Evolutionary conservation across 495 filamentous ascomycete species (phyloP).

Genomic region (Penicillium samsonianum): DNA sequence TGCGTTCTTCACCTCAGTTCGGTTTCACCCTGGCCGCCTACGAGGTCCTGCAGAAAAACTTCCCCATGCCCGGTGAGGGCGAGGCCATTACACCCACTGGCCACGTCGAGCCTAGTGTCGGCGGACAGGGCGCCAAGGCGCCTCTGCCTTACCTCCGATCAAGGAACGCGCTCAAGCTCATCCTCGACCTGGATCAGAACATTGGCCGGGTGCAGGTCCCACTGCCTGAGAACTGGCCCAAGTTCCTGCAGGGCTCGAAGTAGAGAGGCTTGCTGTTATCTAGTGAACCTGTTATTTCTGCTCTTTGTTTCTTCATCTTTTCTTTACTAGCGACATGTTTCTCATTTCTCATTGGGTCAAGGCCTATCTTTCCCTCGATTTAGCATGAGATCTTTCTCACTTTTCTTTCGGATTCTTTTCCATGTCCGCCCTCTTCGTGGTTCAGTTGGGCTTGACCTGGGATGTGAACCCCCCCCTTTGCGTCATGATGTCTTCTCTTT

Average conservation of each 20-base stretch:
- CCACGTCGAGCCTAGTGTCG: constrained; percentile 55
- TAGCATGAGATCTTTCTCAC: constrained; percentile 29
- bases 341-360: constrained; percentile 7
- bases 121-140: constrained; percentile 58
- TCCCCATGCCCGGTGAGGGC: constrained; percentile 76
- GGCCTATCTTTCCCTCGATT: constrained; percentile 20
- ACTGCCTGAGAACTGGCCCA: constrained; percentile 48
- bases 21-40: constrained; percentile 96
- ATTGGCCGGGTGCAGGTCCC: constrained; percentile 72
- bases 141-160: constrained; percentile 81
- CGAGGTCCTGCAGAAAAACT: constrained; percentile 79
- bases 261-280: constrained; percentile 20
- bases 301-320: constrained; percentile 5
- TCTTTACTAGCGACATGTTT: constrained; percentile 21
- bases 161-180: constrained; percentile 93
- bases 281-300: neutral
- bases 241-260: constrained; percentile 38
- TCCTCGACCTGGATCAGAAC: constrained; percentile 89
- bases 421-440: constrained; percentile 6
- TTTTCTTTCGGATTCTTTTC: constrained; percentile 11
- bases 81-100: constrained; percentile 48
- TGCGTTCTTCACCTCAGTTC: constrained; percentile 94
- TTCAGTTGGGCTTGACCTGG: constrained; percentile 14
- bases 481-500: constrained; percentile 15
- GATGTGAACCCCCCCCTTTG: constrained; percentile 7